Evolutionary conservation across 1,284 basidiomycete genomes (phyloP).

Genomic region (Salmacisia buchloeana): DNA sequence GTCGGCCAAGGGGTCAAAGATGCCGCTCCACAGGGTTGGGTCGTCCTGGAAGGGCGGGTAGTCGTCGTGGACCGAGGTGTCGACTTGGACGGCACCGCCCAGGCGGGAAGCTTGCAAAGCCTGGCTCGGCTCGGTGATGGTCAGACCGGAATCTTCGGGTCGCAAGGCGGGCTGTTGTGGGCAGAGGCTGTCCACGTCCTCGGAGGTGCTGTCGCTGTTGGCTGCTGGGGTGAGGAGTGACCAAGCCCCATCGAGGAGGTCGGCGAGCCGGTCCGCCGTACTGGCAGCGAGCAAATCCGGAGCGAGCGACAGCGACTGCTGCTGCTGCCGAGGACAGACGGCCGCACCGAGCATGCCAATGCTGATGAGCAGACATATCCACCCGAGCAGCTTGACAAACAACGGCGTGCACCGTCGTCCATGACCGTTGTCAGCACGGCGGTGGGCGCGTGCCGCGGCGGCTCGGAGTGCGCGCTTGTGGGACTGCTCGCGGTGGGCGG

Average conservation of each 20-base stretch:
- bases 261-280: background rate
- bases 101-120: background rate
- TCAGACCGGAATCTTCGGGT: background rate
- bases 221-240: background rate
- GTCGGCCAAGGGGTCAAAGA: slow-evolving; percentile 29
- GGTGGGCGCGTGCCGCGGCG: no score
- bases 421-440: no score
- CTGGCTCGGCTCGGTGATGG: background rate
- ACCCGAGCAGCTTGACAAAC: slow-evolving; percentile 4
- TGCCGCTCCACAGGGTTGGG: slow-evolving; percentile 22
- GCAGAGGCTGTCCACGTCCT: background rate
- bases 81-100: slow-evolving; percentile 26
- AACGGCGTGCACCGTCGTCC: background rate
- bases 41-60: slow-evolving; percentile 28
- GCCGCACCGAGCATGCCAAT: background rate
- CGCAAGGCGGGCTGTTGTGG: background rate
- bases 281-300: background rate
- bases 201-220: background rate
- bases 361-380: background rate
- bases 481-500: background rate
- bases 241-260: background rate
- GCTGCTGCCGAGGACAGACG: no score
- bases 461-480: background rate
- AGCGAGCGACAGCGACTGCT: background rate
- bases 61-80: slow-evolving; percentile 29